Evolutionary conservation across 371 early-diverging fungal genomes (phyloP).

Genomic region (Mortierella sp.): DNA sequence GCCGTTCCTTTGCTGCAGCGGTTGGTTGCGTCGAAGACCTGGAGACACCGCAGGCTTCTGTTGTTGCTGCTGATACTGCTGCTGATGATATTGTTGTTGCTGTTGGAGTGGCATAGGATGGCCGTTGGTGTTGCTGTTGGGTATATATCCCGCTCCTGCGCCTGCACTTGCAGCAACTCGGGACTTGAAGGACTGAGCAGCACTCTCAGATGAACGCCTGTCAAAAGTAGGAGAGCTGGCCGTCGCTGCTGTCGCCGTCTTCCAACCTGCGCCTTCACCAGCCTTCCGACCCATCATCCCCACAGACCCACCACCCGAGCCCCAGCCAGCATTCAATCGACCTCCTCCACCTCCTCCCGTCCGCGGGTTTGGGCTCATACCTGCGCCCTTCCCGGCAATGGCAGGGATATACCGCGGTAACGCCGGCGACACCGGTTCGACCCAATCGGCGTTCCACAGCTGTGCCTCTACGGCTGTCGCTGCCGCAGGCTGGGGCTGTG

Average conservation of each 20-base stretch:
- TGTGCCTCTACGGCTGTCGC: conserved; percentile 32
- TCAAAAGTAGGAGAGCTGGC: neutral
- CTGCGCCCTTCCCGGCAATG: conserved; percentile 32
- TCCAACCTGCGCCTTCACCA: conserved; percentile 3
- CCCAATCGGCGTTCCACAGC: conserved; percentile 45
- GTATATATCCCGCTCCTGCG: conserved; percentile 10
- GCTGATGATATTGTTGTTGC: neutral
- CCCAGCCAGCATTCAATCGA: conserved; percentile 10
- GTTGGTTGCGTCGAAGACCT: conserved; percentile 7
- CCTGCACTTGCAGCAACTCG: neutral
- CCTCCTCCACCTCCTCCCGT: conserved; percentile 14
- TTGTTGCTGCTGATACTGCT: neutral
- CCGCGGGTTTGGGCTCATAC: neutral
- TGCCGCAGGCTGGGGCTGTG: neutral
- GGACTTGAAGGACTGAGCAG: neutral
- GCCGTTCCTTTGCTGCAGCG: neutral
- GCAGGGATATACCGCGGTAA: conserved; percentile 47
- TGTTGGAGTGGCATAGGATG: neutral
- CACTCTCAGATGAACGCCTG: neutral
- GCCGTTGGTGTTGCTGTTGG: neutral
- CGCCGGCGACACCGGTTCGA: conserved; percentile 39
- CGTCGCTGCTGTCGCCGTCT: neutral
- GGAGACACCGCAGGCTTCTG: neutral
- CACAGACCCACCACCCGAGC: neutral
- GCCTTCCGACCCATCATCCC: neutral